A percentile compares a stretch with the other conserved stretches of the same genome.
Evolutionary conservation across 305 asterid species (phyloP).

Genomic region (Plantago rigida): DNA sequence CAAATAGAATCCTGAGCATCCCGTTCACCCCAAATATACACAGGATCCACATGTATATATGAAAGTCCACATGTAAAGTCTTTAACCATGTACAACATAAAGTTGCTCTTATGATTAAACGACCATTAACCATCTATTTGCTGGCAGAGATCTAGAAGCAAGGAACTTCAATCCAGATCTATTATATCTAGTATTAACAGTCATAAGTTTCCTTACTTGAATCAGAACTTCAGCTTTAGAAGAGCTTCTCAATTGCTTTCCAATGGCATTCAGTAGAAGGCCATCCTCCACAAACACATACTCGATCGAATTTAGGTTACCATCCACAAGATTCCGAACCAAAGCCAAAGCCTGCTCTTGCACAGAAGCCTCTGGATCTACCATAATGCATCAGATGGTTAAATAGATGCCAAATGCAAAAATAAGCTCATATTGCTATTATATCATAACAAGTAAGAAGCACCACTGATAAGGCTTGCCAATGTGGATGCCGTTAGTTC

Average conservation of each 20-base stretch:
- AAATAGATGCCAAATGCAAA: conserved; percentile 22
- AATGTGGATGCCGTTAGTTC: conserved; percentile 59
- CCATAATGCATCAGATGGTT: conserved; percentile 24
- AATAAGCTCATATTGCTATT: conserved; percentile 12
- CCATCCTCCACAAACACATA: conserved; percentile 60
- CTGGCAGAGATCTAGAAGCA: conserved; percentile 15
- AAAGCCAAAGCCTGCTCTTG: conserved; percentile 84
- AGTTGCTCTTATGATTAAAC: background rate
- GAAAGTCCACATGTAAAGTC: background rate
- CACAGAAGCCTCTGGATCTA: conserved; percentile 76
- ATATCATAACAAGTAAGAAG: conserved; percentile 12
- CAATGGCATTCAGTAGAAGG: conserved; percentile 61
- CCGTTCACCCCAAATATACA: background rate
- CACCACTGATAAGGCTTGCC: conserved; percentile 75
- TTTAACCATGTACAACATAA: conserved; percentile 7
- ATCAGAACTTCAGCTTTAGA: conserved; percentile 57
- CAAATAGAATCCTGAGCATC: background rate
- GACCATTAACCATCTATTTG: conserved; percentile 2
- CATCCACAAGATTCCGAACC: conserved; percentile 74
- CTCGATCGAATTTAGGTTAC: conserved; percentile 47
- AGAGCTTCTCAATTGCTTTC: conserved; percentile 53
- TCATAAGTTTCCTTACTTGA: conserved; percentile 46
- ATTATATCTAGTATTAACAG: conserved; percentile 18
- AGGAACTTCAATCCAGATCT: conserved; percentile 3
- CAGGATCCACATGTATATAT: background rate